Conservation (phyloP, 768 basidiomycete genomes). For the Suillus occidentalis region DNA sequence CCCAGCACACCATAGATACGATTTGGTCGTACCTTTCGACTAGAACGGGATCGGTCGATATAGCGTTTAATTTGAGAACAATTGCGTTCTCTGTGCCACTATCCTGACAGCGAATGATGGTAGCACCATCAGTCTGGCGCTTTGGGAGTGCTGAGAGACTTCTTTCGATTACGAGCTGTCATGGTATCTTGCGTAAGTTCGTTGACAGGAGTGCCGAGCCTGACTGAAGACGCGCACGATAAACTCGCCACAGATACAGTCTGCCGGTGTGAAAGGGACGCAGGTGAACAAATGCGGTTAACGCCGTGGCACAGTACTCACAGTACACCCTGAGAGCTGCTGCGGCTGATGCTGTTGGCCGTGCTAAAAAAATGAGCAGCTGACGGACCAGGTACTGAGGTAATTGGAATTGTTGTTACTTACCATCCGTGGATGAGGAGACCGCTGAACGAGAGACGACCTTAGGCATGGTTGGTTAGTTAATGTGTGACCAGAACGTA, state of each 20-base stretch:
- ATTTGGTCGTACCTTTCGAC: constrained; percentile 65
- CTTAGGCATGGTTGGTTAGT: constrained; percentile 68
- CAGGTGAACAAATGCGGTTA: constrained; percentile 12
- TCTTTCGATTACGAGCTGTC: constrained; percentile 80
- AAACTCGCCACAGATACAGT: constrained; percentile 88
- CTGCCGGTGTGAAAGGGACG: constrained; percentile 37
- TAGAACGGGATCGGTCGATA: constrained; percentile 64
- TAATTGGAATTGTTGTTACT: constrained; percentile 19
- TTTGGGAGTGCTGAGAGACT: constrained; percentile 65
- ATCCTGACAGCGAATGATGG: constrained; percentile 76
- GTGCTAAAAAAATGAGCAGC: constrained; percentile 44
- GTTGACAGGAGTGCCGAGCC: neutral
- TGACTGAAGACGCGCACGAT: constrained; percentile 52
- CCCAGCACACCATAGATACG: constrained; percentile 8
- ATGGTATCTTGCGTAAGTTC: constrained; percentile 8
- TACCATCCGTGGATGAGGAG: constrained; percentile 86
- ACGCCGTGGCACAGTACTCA: constrained; percentile 38
- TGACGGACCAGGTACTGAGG: constrained; percentile 1
- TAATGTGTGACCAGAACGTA: neutral
- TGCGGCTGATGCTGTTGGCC: constrained; percentile 75
- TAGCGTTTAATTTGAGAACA: constrained; percentile 87
- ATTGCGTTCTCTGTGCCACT: constrained; percentile 54
- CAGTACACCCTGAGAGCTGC: constrained; percentile 82
- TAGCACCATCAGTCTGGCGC: constrained; percentile 76
- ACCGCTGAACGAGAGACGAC: constrained; percentile 87